These are phyloP conservation scores for Pestalotiopsis sp. DNA, from an alignment of 2,329 filamentous ascomycete genomes.

Conservation along the genomic window DNA sequence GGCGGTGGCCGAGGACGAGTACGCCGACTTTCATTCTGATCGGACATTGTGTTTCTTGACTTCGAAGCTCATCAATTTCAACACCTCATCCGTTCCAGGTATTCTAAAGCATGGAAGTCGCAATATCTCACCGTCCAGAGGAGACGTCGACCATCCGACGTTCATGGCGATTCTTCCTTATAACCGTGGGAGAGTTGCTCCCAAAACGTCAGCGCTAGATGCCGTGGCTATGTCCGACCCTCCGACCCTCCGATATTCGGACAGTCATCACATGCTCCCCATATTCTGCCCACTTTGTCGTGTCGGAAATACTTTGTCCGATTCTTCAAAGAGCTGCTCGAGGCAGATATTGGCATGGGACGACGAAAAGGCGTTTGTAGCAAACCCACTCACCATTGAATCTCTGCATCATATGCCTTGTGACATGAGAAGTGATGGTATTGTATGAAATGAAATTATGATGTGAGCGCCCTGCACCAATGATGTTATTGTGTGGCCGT, in stretches of 20 bases:
- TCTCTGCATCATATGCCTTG: background rate
- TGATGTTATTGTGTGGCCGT: background rate
- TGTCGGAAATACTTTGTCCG: background rate
- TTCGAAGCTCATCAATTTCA: too few species aligned
- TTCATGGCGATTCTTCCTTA: background rate
- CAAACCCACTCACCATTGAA: background rate
- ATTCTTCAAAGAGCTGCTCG: background rate
- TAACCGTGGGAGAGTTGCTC: background rate
- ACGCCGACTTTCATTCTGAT: background rate
- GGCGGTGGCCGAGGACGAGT: constrained; percentile 3
- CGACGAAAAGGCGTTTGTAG: background rate
- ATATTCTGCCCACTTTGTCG: background rate
- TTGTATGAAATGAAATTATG: background rate
- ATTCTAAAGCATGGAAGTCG: too few species aligned
- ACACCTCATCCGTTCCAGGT: too few species aligned
- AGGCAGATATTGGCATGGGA: background rate
- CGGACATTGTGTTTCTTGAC: background rate
- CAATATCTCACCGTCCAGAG: background rate
- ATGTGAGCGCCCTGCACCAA: background rate
- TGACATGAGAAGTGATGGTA: background rate
- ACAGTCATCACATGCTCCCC: background rate
- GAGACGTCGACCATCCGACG: background rate
- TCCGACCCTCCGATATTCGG: background rate
- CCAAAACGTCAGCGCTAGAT: background rate
- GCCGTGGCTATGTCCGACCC: background rate